phyloP scores from a whole-genome alignment of 768 basidiomycete genomes.

The Trichaptum fuscoviolaceum region DNA sequence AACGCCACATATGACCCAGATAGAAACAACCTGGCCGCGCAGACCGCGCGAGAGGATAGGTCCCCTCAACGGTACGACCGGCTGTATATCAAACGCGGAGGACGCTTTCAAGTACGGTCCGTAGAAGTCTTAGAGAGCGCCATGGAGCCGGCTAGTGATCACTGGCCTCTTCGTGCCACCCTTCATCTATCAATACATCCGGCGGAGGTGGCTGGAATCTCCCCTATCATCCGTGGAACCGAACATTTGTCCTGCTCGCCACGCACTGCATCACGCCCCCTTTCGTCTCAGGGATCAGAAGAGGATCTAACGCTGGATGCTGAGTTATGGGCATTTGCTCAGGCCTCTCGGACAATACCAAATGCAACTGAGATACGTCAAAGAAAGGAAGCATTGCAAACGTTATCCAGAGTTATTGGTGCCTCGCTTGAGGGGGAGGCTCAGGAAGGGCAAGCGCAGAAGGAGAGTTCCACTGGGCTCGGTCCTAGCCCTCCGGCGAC shows the following conservation, averaged over 20 bases:
- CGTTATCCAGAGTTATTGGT: slow-evolving; percentile 1
- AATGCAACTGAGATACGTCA: neutral
- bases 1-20: slow-evolving; percentile 16
- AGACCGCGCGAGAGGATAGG: slow-evolving; percentile 12
- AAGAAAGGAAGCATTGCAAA: slow-evolving; percentile 1
- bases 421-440: neutral
- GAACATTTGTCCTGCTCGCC: slow-evolving; percentile 1
- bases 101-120: neutral
- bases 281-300: neutral
- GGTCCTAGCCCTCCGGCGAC: neutral
- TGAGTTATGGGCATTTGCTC: neutral
- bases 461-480: neutral
- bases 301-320: neutral
- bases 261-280: neutral
- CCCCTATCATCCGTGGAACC: slow-evolving; percentile 2
- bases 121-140: slow-evolving; percentile 7
- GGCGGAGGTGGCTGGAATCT: neutral
- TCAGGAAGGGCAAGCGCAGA: neutral
- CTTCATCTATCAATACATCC: neutral
- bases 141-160: slow-evolving; percentile 12
- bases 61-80: slow-evolving; percentile 19
- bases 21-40: slow-evolving; percentile 14
- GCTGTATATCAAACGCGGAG: slow-evolving; percentile 12
- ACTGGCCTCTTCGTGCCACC: slow-evolving; percentile 10
- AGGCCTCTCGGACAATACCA: neutral